Evolutionary conservation across 2,329 filamentous ascomycete species (phyloP).

Genomic region (Epichloe typhina): DNA sequence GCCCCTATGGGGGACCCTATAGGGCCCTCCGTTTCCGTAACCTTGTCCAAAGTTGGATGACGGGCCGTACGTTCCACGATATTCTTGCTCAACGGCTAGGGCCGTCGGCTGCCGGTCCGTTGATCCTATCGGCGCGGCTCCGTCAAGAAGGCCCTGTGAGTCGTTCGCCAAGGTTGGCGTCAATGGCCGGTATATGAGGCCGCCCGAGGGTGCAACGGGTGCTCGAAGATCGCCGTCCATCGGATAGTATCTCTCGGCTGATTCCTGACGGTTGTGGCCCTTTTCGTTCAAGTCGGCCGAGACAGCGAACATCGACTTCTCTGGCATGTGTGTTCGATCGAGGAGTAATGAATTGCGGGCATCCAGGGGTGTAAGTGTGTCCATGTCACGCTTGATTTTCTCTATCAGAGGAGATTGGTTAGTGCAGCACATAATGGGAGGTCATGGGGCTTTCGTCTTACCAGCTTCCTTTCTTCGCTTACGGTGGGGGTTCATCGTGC

Average conservation of each 20-base stretch:
- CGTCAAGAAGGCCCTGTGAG: constrained; percentile 24
- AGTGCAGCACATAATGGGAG: constrained; percentile 13
- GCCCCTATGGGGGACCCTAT: background rate
- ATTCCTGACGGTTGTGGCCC: constrained; percentile 17
- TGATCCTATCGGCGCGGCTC: constrained; percentile 27
- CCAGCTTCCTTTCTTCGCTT: constrained; percentile 80
- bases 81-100: constrained; percentile 1
- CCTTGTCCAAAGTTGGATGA: constrained; percentile 10
- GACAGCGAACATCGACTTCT: constrained; percentile 30
- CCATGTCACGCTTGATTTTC: constrained; percentile 62
- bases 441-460: constrained; percentile 33
- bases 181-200: constrained; percentile 22
- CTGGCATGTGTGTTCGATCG: constrained; percentile 30
- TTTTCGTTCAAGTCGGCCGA: constrained; percentile 25
- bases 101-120: constrained; percentile 9
- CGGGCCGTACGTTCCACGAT: constrained; percentile 8
- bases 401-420: constrained; percentile 32
- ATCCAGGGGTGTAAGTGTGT: constrained; percentile 75
- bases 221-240: constrained; percentile 11
- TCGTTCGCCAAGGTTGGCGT: constrained; percentile 23
- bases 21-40: background rate
- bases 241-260: constrained; percentile 20
- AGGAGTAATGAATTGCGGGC: constrained; percentile 77
- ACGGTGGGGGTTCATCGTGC: constrained; percentile 81
- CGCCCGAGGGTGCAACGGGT: constrained; percentile 13